Evolutionary conservation across 208 protist species (phyloP).

Genomic region (Acanthamoeba castellanii): DNA sequence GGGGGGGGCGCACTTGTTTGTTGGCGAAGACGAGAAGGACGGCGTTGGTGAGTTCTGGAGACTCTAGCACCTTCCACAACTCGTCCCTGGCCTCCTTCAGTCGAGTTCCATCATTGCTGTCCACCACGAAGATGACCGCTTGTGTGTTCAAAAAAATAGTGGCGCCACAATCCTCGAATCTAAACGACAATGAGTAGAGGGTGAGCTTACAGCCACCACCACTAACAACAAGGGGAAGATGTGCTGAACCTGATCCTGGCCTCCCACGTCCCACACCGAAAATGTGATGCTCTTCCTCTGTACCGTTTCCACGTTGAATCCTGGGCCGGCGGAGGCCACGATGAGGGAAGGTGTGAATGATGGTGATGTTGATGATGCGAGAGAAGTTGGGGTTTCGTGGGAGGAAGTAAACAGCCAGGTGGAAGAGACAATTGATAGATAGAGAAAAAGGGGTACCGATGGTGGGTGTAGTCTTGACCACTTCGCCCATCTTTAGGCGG

Average conservation of each 20-base stretch:
- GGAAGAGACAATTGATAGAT: too few relatives aligned
- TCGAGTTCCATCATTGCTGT: slow-evolving; percentile 91
- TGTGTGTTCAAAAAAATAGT: slow-evolving; percentile 94
- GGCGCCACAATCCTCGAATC: slow-evolving; percentile 90
- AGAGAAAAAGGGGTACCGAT: slow-evolving; percentile 85
- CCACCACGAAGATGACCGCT: slow-evolving; percentile 94
- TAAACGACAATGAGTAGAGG: too few relatives aligned
- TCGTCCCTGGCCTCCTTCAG: slow-evolving; percentile 89
- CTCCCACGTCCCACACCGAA: slow-evolving; percentile 94
- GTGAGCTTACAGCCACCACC: too few relatives aligned
- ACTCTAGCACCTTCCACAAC: slow-evolving; percentile 91
- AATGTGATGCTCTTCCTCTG: slow-evolving; percentile 98
- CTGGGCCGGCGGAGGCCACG: too few relatives aligned
- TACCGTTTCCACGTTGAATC: slow-evolving; percentile 92
- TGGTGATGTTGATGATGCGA: neutral
- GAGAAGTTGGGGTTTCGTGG: too few relatives aligned
- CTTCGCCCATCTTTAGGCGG: slow-evolving; percentile 91
- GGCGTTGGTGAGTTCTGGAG: slow-evolving; percentile 92
- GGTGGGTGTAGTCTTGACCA: slow-evolving; percentile 92
- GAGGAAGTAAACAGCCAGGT: too few relatives aligned
- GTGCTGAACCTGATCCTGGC: slow-evolving; percentile 75
- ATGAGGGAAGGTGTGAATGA: neutral
- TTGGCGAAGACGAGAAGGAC: slow-evolving; percentile 94
- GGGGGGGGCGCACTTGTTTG: slow-evolving; percentile 92
- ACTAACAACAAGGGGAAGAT: neutral